Evolutionary conservation across 2,329 filamentous ascomycete genomes (phyloP), one percentile per base, ranked within the genome.

Genomic region (Lachnellula arida): DNA sequence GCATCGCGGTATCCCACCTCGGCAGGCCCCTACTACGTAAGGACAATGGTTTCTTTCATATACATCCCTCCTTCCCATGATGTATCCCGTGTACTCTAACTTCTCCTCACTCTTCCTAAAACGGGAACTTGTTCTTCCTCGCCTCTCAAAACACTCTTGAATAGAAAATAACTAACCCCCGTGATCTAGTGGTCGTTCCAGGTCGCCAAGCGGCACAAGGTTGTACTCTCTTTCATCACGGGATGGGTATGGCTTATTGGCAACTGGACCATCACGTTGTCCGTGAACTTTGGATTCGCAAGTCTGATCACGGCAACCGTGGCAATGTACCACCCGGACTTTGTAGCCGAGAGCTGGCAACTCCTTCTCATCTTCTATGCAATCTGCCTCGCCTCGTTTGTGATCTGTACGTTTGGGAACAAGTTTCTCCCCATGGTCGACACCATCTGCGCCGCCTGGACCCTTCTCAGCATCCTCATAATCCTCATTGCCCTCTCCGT

Each of bases 261-360:
- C 56, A 91, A 91, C 73, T 86, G 91, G 70, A 90, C 86, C 62
- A 92, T 92, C 63, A 91, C 88, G 0, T 76, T 91, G n/a, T 81
- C 87, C n/a, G 87, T 91, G 68, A 89, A 89, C 75, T 91, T 91
- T 65, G 88, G 87, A 67, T 80, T 82, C 56, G 79, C 80, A 1
- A 79, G 76, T 1, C 65, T 85, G 47, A 71, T 84, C 35, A 76
- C 76, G 2, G 79, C 76, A 0, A 76, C 75, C 0, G 67, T 81
- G 4, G 74, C 76, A 2, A 76, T 85, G 61, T 84, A 78, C 62
- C 76, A 81, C 52, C 78, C 79, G 0, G 74, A 78, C 55, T 82
- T 78, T 67, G 72, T 67, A 0, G 72, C 79, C 46, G 77, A 76
- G 44, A 68, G 75, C 28, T 91, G 86, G 76, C 86, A 91, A 69